Conservation (phyloP, 768 basidiomycete species). For the Leccinum subtestaceum region DNA sequence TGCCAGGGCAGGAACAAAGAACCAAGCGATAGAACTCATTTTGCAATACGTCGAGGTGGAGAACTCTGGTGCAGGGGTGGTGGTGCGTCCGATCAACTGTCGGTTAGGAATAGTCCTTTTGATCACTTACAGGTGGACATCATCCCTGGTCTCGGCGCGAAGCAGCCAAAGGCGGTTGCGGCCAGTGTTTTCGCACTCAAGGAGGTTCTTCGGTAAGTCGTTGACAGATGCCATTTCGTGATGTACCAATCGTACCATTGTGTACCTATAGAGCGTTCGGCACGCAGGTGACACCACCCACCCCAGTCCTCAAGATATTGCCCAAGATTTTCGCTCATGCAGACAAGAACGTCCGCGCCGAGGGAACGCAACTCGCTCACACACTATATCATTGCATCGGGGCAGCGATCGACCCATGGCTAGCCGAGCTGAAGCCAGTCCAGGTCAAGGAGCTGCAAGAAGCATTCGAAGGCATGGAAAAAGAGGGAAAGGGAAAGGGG, state of each 20-base stretch:
- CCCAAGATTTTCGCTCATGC: slow-evolving; percentile 94
- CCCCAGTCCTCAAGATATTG: slow-evolving; percentile 79
- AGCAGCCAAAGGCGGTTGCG: slow-evolving; percentile 92
- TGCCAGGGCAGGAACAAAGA: slow-evolving; percentile 84
- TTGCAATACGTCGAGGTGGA: slow-evolving; percentile 93
- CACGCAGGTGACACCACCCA: slow-evolving; percentile 63
- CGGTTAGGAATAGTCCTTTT: slow-evolving; percentile 21
- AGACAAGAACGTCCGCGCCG: slow-evolving; percentile 93
- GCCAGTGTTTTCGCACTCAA: slow-evolving; percentile 74
- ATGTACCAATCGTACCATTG: slow-evolving; percentile 1
- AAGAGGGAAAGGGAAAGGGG: slow-evolving; percentile 83
- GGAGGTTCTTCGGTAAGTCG: slow-evolving; percentile 76
- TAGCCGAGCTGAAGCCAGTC: slow-evolving; percentile 91
- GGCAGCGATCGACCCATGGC: slow-evolving; percentile 74
- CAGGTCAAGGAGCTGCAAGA: slow-evolving; percentile 96
- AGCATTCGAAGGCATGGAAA: slow-evolving; percentile 79
- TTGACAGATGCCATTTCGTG: background rate
- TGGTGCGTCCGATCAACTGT: slow-evolving; percentile 58
- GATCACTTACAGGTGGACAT: slow-evolving; percentile 60
- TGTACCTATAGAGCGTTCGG: slow-evolving; percentile 66
- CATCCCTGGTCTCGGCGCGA: slow-evolving; percentile 80
- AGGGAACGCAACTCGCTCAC: slow-evolving; percentile 77
- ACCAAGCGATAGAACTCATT: slow-evolving; percentile 79
- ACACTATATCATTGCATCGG: slow-evolving; percentile 86
- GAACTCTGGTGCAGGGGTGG: slow-evolving; percentile 80